Evolutionary conservation across 2,329 filamentous ascomycete genomes (phyloP).

Genomic region (Aureobasidium uvarum): DNA sequence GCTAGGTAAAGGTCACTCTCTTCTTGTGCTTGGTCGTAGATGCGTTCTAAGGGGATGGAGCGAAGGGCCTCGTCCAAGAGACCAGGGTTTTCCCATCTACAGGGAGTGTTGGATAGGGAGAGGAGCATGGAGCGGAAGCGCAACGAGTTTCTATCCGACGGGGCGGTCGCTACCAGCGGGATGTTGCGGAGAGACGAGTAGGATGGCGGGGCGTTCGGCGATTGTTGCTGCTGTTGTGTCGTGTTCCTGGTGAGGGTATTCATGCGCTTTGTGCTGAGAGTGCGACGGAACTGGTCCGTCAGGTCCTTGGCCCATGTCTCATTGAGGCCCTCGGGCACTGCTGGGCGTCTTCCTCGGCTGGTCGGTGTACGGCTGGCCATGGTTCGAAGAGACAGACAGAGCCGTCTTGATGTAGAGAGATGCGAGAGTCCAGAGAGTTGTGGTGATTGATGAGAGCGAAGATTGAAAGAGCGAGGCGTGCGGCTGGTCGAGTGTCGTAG

Average conservation of each 20-base stretch:
- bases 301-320: slow-evolving; percentile 77
- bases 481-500: neutral
- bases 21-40: slow-evolving; percentile 93
- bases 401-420: neutral
- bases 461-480: neutral
- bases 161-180: slow-evolving; percentile 71
- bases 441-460: neutral
- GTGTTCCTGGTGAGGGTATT: slow-evolving; percentile 60
- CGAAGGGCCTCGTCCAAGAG: slow-evolving; percentile 87
- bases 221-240: slow-evolving; percentile 36
- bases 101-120: slow-evolving; percentile 81
- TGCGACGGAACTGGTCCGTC: slow-evolving; percentile 78
- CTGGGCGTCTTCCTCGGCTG: slow-evolving; percentile 15
- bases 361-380: slow-evolving; percentile 22
- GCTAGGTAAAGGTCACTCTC: slow-evolving; percentile 84
- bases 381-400: neutral
- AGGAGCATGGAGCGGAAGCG: slow-evolving; percentile 69
- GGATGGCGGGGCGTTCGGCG: slow-evolving; percentile 49
- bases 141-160: slow-evolving; percentile 52
- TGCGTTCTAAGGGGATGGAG: slow-evolving; percentile 80
- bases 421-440: neutral
- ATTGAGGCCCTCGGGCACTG: slow-evolving; percentile 30
- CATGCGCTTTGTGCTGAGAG: slow-evolving; percentile 82
- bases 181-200: slow-evolving; percentile 61
- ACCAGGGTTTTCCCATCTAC: slow-evolving; percentile 94